phyloP scores from a whole-genome alignment of 176 grass and related monocot genomes.

The Elymus sibiricus region DNA sequence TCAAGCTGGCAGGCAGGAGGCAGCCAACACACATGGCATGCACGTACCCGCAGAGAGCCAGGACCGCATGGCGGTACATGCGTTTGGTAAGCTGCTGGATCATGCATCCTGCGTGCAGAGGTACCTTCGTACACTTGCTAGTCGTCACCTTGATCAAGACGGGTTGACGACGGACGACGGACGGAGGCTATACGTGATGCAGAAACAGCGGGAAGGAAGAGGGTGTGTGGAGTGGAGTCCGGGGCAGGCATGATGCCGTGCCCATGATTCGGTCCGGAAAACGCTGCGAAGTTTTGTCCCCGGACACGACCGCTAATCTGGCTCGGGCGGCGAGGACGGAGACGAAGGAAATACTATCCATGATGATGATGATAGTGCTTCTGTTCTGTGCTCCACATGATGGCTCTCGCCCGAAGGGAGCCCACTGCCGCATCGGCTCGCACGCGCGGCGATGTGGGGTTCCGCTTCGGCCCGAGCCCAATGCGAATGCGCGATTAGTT shows the following conservation, averaged over 20 bases:
- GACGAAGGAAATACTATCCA: background rate
- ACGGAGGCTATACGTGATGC: background rate
- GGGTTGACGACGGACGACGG: background rate
- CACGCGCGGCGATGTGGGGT: constrained; percentile 23
- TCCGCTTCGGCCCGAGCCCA: constrained; percentile 14
- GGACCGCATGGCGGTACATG: background rate
- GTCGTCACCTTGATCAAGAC: background rate
- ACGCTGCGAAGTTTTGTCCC: constrained; percentile 34
- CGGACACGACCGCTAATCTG: constrained; percentile 19
- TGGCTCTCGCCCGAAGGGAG: background rate
- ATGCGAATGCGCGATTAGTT: background rate
- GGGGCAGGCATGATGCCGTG: constrained; percentile 20
- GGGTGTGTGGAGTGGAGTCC: background rate
- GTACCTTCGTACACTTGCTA: background rate
- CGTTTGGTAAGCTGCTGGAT: background rate
- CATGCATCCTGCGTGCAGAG: background rate
- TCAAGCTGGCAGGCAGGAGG: background rate
- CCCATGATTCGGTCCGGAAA: constrained; percentile 53
- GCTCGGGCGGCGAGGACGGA: constrained; percentile 12
- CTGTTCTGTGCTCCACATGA: too few relatives aligned
- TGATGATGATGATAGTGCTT: background rate
- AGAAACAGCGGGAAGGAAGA: background rate
- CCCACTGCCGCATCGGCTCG: background rate
- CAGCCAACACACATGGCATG: background rate
- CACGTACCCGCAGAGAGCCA: background rate